Evolutionary conservation across 495 filamentous ascomycete species (phyloP).

Genomic region (Talaromyces adpressus): DNA sequence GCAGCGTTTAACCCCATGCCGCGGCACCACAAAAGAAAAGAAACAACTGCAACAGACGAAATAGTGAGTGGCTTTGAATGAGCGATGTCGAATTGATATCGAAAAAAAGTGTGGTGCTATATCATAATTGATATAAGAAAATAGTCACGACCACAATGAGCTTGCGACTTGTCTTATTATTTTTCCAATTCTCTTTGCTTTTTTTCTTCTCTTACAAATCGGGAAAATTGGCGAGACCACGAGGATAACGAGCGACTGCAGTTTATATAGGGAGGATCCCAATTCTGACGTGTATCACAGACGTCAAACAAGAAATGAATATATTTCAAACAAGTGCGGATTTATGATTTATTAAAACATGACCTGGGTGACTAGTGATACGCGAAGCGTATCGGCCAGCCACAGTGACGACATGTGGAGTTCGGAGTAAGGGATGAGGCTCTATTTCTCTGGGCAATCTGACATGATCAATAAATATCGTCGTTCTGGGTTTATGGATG

Average conservation of each 20-base stretch:
- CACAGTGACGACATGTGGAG: slow-evolving; percentile 5
- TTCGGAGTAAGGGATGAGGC: slow-evolving; percentile 1
- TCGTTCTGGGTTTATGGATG: neutral
- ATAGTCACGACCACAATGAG: neutral
- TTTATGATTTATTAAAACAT: neutral
- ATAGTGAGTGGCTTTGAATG: neutral
- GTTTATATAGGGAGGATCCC: neutral
- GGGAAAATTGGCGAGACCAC: neutral
- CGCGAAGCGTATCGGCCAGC: neutral
- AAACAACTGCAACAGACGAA: neutral
- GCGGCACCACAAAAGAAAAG: neutral
- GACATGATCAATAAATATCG: neutral
- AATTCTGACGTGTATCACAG: neutral
- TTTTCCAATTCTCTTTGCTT: neutral
- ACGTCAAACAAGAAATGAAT: neutral
- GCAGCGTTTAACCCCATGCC: neutral
- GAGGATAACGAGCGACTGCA: neutral
- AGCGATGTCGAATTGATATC: neutral
- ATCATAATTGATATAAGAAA: neutral
- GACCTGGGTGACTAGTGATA: neutral
- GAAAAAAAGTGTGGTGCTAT: neutral
- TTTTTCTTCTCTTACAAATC: neutral
- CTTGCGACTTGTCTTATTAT: neutral
- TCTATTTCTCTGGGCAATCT: neutral
- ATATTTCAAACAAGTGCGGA: neutral